Base-by-base conservation (phyloP, 192 early-diverging fungal species). In the Allomyces javanicus region DNA sequence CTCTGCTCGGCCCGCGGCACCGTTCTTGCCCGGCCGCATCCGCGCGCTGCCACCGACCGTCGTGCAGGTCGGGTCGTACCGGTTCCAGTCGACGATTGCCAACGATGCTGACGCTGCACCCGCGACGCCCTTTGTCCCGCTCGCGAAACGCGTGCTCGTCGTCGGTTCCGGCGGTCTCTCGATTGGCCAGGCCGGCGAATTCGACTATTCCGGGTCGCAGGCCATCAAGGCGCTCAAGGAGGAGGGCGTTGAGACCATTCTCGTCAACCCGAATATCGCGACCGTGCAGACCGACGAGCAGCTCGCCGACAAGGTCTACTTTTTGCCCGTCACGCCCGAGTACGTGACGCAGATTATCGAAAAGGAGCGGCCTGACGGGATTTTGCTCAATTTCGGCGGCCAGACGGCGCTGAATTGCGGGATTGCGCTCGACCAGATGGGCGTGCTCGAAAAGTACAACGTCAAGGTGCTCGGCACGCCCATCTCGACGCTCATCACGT, bases 181-280 rank as follows among this genome's bases (percentile, higher is more conserved):
- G 64, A 98, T 98, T 68, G 95, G 95, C 19, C 95, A 98, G 75
- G 95, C 95, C 7, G 95, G 95, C 17, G 26, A 40, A 25, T 24
- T 24, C 22, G 26, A 26, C 40, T 21, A 17, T 6, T 50, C 63
- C 84, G 93, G 90, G 19, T 93, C 90, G 10, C 89, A 97, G 80
- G 95, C 95, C 24, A 97, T 97, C 81, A 97, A 97, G 76, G 95
- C 95, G 22, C 77, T 97, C 66, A 84, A 86, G 67, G 93, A 99
- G 73, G 88, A 90, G 40, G 83, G 83, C 23, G 85, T 99, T 66
- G 72, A 96, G 69, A 99, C 96, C 3, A 86, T 99, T 40, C 78
- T 99, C n/a, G 86, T 96, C 67, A 99, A 99, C 76, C 96, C 96
- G 64, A 99, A 99, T 77, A 99, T 99, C 74, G 96, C 96, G 44